phyloP scores from a whole-genome alignment of 2,329 filamentous ascomycete genomes.

The Diaporthe destruens region DNA sequence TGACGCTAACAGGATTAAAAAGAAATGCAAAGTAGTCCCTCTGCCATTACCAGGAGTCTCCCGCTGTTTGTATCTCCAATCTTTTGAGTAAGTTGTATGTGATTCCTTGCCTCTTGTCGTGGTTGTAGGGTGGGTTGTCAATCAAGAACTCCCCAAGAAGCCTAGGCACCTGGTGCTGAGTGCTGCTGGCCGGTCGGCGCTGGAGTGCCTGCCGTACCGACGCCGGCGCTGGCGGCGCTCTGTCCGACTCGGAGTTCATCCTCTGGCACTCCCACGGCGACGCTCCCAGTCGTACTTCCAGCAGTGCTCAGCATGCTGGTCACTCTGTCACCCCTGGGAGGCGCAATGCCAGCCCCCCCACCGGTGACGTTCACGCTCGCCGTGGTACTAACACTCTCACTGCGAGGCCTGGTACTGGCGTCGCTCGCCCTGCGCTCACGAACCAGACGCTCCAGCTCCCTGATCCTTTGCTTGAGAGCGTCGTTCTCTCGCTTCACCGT shows the following conservation, averaged over 20 bases:
- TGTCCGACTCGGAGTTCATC: conserved; percentile 72
- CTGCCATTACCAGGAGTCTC: not conserved
- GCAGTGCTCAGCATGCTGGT: conserved; percentile 60
- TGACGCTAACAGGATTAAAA: conserved; percentile 2
- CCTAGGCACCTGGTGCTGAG: not conserved
- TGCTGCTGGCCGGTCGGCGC: not conserved
- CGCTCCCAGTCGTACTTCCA: conserved; percentile 49
- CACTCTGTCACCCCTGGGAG: conserved; percentile 60
- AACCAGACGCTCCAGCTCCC: conserved; percentile 71
- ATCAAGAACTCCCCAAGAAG: not conserved
- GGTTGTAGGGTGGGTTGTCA: not conserved
- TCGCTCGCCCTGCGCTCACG: conserved; percentile 63
- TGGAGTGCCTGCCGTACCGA: conserved; percentile 40
- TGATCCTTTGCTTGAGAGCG: conserved; percentile 68
- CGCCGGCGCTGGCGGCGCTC: conserved; percentile 67
- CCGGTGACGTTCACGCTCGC: conserved; percentile 48
- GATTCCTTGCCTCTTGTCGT: not conserved
- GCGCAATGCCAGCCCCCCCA: conserved; percentile 60
- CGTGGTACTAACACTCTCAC: conserved; percentile 55
- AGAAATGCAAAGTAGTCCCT: not conserved
- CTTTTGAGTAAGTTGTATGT: not conserved
- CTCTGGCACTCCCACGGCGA: conserved; percentile 68
- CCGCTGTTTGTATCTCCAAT: not conserved
- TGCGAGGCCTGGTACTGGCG: conserved; percentile 57
- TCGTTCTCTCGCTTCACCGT: conserved; percentile 74